Conservation (phyloP, 2,329 filamentous ascomycete genomes). For the Penicillium sp. region DNA sequence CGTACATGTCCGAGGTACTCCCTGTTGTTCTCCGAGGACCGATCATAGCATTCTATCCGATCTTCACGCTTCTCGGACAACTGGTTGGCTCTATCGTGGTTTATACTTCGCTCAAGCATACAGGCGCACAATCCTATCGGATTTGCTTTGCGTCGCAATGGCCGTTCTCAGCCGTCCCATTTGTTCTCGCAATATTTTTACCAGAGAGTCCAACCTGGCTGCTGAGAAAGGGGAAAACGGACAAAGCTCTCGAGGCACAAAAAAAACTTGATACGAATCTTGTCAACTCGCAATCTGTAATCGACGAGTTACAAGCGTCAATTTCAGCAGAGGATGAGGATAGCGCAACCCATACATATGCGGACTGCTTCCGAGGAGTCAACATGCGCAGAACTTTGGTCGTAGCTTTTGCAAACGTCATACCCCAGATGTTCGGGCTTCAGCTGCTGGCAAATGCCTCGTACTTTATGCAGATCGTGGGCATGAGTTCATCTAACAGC, state of each 20-base stretch:
- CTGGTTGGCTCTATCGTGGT: conserved; percentile 39
- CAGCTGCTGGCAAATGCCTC: conserved; percentile 43
- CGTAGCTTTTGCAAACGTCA: conserved; percentile 38
- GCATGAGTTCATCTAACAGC: conserved; percentile 25
- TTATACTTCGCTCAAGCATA: conserved; percentile 34
- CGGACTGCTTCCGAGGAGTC: conserved; percentile 29
- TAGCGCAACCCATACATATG: conserved; percentile 31
- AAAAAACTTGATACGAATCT: conserved; percentile 6
- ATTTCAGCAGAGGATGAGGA: conserved; percentile 44
- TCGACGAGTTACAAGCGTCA: conserved; percentile 14
- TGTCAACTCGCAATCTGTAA: conserved; percentile 8
- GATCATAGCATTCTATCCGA: conserved; percentile 50
- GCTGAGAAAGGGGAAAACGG: conserved; percentile 42
- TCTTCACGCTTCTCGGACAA: conserved; percentile 51
- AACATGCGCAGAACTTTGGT: conserved; percentile 25
- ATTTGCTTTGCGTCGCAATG: conserved; percentile 49
- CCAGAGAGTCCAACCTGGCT: conserved; percentile 53
- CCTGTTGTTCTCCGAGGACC: conserved; percentile 48
- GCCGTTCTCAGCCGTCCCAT: conserved; percentile 47
- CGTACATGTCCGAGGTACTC: conserved; percentile 53
- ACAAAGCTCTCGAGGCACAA: conserved; percentile 27
- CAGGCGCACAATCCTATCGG: conserved; percentile 14
- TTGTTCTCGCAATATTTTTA: conserved; percentile 46
- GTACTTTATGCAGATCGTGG: conserved; percentile 36
- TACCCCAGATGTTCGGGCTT: conserved; percentile 48